A percentile compares a stretch with the other conserved stretches of the same genome.
Conservation (phyloP, 441 rosid species). For the Breynia disticha region DNA sequence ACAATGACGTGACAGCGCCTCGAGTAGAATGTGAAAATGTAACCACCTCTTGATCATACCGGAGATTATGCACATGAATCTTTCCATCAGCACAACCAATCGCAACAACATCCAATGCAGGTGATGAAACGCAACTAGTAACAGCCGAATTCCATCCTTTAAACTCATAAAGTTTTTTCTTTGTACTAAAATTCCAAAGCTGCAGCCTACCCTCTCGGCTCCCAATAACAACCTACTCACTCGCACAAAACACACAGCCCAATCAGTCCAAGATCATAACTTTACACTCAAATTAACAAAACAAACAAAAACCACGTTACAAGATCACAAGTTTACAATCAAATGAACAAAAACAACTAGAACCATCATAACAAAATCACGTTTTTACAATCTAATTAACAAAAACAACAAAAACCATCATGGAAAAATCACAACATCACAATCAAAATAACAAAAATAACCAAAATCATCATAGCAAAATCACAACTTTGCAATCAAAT, state of each 20-base stretch:
- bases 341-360: not conserved
- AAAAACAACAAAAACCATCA: not conserved
- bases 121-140: conserved; percentile 75
- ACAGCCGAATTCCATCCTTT: conserved; percentile 79
- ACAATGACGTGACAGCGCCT: conserved; percentile 80
- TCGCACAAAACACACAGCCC: not conserved
- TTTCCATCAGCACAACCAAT: conserved; percentile 90
- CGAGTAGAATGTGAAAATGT: conserved; percentile 67
- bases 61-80: conserved; percentile 77
- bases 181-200: conserved; percentile 92
- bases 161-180: conserved; percentile 69
- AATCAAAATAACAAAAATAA: not conserved
- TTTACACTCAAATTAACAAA: too few species aligned
- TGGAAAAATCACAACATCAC: not conserved
- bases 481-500: too few species aligned
- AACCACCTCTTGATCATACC: conserved; percentile 61
- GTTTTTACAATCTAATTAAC: too few species aligned
- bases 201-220: conserved; percentile 81
- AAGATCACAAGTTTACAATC: not conserved
- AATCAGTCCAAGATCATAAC: conserved; percentile 4
- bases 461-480: too few species aligned
- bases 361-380: conserved; percentile 5
- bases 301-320: too few species aligned
- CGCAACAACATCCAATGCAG: conserved; percentile 90
- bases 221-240: conserved; percentile 63